Percentiles rank a stretch among this genome's conserved stretches.
These are phyloP conservation scores for Mollisiaceae sp. DNA, from an alignment of 2,329 filamentous ascomycete species.

Conservation along the genomic window DNA sequence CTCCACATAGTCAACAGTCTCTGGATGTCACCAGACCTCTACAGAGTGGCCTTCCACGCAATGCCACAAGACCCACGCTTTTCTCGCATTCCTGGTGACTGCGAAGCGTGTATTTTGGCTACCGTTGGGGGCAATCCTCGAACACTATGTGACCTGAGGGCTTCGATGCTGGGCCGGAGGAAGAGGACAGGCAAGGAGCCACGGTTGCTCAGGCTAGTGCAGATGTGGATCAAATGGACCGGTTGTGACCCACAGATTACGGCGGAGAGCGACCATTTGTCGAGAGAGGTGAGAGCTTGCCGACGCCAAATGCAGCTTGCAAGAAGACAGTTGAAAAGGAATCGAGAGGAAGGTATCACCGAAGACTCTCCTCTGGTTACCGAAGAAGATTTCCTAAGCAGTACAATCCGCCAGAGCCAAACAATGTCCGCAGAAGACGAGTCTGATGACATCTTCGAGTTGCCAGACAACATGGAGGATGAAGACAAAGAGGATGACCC, in stretches of 20 bases:
- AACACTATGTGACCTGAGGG: constrained; percentile 52
- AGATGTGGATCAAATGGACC: constrained; percentile 31
- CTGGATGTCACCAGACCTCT: constrained; percentile 46
- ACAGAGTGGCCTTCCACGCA: constrained; percentile 43
- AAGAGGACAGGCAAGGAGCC: constrained; percentile 24
- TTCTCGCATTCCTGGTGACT: constrained; percentile 45
- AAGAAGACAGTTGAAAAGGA: constrained; percentile 14
- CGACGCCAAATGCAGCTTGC: constrained; percentile 27
- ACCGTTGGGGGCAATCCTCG: constrained; percentile 51
- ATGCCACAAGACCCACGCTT: constrained; percentile 41
- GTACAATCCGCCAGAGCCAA: background rate
- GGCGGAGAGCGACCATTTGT: constrained; percentile 19
- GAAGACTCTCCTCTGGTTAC: background rate
- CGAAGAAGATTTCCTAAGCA: background rate
- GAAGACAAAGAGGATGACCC: constrained; percentile 22
- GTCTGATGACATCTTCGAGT: background rate
- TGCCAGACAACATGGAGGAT: constrained; percentile 9
- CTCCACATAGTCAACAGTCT: constrained; percentile 35
- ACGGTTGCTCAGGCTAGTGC: constrained; percentile 30
- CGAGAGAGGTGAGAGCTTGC: constrained; percentile 24
- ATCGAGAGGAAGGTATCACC: constrained; percentile 12
- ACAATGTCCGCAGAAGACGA: background rate
- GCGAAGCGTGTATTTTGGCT: constrained; percentile 59
- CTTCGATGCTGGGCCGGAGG: constrained; percentile 49
- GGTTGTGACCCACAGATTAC: constrained; percentile 13